Percentiles rank a stretch among this genome's conserved stretches.
Conservation (phyloP, 2,329 filamentous ascomycete species). For the Ophiocordyceps camponoti-floridani region DNA sequence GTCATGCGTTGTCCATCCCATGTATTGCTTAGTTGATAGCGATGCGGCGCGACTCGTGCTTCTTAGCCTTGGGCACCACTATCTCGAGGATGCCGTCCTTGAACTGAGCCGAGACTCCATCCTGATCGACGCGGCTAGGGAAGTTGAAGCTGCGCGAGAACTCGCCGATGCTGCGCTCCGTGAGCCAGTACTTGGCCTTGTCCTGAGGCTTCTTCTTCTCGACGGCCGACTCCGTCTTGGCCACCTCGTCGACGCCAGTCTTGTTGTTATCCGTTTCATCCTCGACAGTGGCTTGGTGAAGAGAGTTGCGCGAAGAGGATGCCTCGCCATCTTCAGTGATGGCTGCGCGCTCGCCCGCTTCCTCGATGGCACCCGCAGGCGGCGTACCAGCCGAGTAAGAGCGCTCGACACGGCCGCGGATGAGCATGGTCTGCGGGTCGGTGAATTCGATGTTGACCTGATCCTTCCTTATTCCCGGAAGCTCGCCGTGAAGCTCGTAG, state of each 20-base stretch:
- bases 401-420: constrained; percentile 53
- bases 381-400: constrained; percentile 36
- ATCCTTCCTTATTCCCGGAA: constrained; percentile 58
- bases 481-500: constrained; percentile 67
- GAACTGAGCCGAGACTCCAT: constrained; percentile 41
- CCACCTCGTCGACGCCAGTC: constrained; percentile 6
- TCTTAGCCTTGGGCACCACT: constrained; percentile 47
- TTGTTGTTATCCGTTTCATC: constrained; percentile 28
- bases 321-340: constrained; percentile 21
- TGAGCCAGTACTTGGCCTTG: constrained; percentile 50
- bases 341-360: constrained; percentile 15
- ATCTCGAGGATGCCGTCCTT: constrained; percentile 49
- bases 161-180: constrained; percentile 46
- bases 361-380: constrained; percentile 28
- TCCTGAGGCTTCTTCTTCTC: constrained; percentile 15
- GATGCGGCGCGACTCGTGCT: constrained; percentile 37
- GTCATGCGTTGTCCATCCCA: background rate
- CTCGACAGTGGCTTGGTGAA: constrained; percentile 45
- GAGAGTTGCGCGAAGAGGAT: constrained; percentile 17
- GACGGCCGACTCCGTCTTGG: constrained; percentile 6
- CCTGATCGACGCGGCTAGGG: constrained; percentile 43
- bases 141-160: constrained; percentile 55
- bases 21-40: constrained; percentile 24
- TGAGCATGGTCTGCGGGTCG: constrained; percentile 52
- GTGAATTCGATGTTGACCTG: constrained; percentile 64